Conservation (phyloP, 352 stramenopile genomes). For the Globisporangium echinulatum region DNA sequence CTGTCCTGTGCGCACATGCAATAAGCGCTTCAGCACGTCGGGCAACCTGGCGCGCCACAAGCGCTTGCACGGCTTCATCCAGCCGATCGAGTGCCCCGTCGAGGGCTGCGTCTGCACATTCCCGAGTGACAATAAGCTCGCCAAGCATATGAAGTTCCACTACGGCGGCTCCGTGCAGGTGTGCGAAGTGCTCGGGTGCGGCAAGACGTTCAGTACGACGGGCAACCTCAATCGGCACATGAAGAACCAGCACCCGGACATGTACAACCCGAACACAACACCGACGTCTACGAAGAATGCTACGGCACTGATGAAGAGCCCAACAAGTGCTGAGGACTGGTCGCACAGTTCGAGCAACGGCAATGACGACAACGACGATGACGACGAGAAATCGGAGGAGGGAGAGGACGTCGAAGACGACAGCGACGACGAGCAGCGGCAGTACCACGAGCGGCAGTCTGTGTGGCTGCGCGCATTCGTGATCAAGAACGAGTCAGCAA, state of each 20-base stretch:
- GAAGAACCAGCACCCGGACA: conserved; percentile 5
- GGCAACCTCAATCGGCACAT: conserved; percentile 44
- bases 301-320: conserved; percentile 6
- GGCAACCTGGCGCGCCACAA: conserved; percentile 51
- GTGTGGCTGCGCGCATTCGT: background rate
- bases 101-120: conserved; percentile 32
- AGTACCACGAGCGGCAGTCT: background rate
- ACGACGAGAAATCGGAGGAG: background rate
- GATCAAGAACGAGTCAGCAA: background rate
- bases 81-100: conserved; percentile 29
- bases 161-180: conserved; percentile 30
- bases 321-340: conserved; percentile 11
- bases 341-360: conserved; percentile 5
- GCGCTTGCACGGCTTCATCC: conserved; percentile 36
- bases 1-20: conserved; percentile 34
- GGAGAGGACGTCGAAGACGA: background rate
- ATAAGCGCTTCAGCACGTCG: conserved; percentile 46
- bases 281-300: background rate
- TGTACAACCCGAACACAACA: conserved; percentile 9
- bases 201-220: conserved; percentile 45
- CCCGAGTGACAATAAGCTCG: conserved; percentile 34
- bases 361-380: conserved; percentile 1
- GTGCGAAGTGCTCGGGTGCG: conserved; percentile 28
- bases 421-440: background rate
- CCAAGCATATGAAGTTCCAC: conserved; percentile 49